Conservation (phyloP, 2,329 filamentous ascomycete species). For the Exophiala sp. region DNA sequence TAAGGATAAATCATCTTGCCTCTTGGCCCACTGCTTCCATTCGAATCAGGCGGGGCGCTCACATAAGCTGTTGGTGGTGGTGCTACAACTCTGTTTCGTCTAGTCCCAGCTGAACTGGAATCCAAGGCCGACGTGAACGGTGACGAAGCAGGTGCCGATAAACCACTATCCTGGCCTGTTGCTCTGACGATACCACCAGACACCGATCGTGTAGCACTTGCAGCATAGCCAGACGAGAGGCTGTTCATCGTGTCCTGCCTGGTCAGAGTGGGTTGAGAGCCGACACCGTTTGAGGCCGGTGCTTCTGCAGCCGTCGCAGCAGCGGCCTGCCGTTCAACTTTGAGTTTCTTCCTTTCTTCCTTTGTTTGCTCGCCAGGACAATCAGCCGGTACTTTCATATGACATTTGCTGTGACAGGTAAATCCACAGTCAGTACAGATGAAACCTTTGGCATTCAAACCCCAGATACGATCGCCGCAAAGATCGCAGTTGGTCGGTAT, state of each 20-base stretch:
- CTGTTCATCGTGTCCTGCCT: slow-evolving; percentile 88
- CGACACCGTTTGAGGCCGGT: slow-evolving; percentile 47
- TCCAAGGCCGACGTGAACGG: slow-evolving; percentile 32
- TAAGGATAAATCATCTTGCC: slow-evolving; percentile 91
- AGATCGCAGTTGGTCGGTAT: slow-evolving; percentile 98
- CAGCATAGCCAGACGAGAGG: slow-evolving; percentile 80
- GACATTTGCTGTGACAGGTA: slow-evolving; percentile 96
- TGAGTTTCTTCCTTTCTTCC: slow-evolving; percentile 92
- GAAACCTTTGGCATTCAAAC: slow-evolving; percentile 90
- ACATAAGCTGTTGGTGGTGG: slow-evolving; percentile 82
- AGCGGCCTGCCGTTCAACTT: slow-evolving; percentile 75
- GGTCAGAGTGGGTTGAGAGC: slow-evolving; percentile 57
- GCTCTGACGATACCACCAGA: slow-evolving; percentile 56
- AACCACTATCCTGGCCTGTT: slow-evolving; percentile 43
- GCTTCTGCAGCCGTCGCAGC: slow-evolving; percentile 56
- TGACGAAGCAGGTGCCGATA: slow-evolving; percentile 31
- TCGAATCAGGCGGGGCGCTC: slow-evolving; percentile 54
- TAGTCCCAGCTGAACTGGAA: slow-evolving; percentile 27
- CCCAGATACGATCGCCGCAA: slow-evolving; percentile 96
- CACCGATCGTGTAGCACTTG: slow-evolving; percentile 72
- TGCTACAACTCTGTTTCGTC: slow-evolving; percentile 74
- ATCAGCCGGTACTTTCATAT: slow-evolving; percentile 96
- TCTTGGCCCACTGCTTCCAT: slow-evolving; percentile 53
- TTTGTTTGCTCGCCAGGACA: slow-evolving; percentile 92
- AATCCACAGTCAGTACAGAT: slow-evolving; percentile 96